Evolutionary conservation across 2,329 filamentous ascomycete species (phyloP), one percentile per base, ranked within the genome.

Genomic region (Paecilomyces dactylethromorphus): DNA sequence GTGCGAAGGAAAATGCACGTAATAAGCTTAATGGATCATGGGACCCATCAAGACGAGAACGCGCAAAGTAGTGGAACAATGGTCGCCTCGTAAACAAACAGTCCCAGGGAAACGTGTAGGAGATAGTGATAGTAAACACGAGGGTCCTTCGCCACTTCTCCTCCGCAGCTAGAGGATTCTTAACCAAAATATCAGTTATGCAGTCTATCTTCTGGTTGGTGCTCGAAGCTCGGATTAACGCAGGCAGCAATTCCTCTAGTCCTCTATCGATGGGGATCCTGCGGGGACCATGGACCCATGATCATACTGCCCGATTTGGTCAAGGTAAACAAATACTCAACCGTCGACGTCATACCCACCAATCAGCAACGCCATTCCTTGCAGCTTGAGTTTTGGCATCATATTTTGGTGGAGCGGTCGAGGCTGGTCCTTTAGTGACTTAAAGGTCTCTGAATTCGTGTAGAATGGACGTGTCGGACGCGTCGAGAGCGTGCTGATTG

Each of bases 261-360:
- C 10, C 24, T 31, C n/a, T 5, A 56, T 56, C 22, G 54, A 35
- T 22, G 54, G 33, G 18, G 29, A 32, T 55, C 53, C 31, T 55
- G 21, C 31, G 29, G 22, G 54, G 29, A 56, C 22, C 26, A 31
- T 33, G n/a, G n/a, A n/a, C n/a, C 45, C 35, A 45, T 45, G 39
- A 39, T 32, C 56, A 53, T 57, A 55, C 56, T 58, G 39, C 58
- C 58, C 26, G 53, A 60, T 60, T 54, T 15, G 55, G 60, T 53
- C 57, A 58, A 51, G 13, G 56, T 60, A 59, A 62, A 62, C 57
- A 60, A 59, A 59, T 49, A 21, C 18, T 39, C 24, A 51, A 51
- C 26, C 3, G 24, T 10, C 31, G 24, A 29, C 11, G 21, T 7
- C 26, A 39, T 56, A 35, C n/a, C 4, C 15, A 10, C 24, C 31